Percentiles rank a stretch among this genome's conserved stretches.
phyloP scores from a whole-genome alignment of 495 filamentous ascomycete species.

The Ascodesmis nigricans region DNA sequence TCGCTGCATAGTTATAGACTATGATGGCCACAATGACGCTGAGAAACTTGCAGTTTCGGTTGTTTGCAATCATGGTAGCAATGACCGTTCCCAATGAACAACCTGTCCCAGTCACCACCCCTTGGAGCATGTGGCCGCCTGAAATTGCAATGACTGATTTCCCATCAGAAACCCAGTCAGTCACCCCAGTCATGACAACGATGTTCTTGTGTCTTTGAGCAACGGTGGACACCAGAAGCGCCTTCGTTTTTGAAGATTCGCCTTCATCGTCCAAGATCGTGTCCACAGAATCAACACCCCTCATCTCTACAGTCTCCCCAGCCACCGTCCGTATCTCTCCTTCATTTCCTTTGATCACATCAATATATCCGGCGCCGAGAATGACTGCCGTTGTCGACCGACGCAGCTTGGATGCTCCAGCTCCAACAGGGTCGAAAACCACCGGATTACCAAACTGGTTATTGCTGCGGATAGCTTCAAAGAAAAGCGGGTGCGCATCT shows the following conservation, averaged over 20 bases:
- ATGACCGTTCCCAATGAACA: constrained; percentile 69
- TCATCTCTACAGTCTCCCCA: constrained; percentile 35
- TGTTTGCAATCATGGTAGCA: constrained; percentile 42
- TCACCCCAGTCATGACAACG: constrained; percentile 64
- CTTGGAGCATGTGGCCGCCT: constrained; percentile 61
- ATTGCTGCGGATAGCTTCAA: constrained; percentile 48
- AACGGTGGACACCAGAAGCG: constrained; percentile 37
- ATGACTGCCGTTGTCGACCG: constrained; percentile 47
- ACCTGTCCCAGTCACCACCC: constrained; percentile 69
- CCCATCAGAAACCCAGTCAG: constrained; percentile 64
- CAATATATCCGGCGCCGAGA: constrained; percentile 52
- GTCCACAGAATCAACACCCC: constrained; percentile 47
- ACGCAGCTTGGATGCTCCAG: constrained; percentile 57
- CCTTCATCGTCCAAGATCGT: constrained; percentile 1
- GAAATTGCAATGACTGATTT: constrained; percentile 37
- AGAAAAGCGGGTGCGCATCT: constrained; percentile 31
- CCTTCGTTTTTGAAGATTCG: no score
- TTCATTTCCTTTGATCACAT: constrained; percentile 89
- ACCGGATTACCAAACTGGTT: constrained; percentile 52
- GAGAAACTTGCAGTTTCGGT: constrained; percentile 37
- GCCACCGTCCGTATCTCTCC: constrained; percentile 61
- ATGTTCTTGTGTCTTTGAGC: constrained; percentile 35
- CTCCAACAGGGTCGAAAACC: constrained; percentile 79
- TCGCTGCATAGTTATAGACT: constrained; percentile 70
- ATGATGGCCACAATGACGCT: constrained; percentile 46